A percentile compares a stretch with the other conserved stretches of the same genome.
phyloP scores from a whole-genome alignment of 129 eudicot genomes.

The Deinandra increscens region DNA sequence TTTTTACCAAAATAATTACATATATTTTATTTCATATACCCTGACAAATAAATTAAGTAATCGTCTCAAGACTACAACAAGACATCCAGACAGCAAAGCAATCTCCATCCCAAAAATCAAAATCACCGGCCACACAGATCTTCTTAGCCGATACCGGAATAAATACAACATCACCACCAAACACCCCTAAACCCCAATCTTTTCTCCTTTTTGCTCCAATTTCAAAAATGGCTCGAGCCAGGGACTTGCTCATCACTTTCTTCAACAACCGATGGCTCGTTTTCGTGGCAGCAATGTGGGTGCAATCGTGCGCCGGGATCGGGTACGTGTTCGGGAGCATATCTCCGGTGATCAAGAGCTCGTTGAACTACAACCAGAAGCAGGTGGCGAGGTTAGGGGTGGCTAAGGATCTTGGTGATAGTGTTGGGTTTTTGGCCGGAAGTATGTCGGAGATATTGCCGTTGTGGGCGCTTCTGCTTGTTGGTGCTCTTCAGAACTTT shows the following conservation, averaged over 20 bases:
- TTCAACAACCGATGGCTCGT: conserved; percentile 91
- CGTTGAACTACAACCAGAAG: conserved; percentile 75
- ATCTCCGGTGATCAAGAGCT: conserved; percentile 73
- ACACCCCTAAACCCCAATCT: neutral
- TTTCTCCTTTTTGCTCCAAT: neutral
- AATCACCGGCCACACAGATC: conserved; percentile 18
- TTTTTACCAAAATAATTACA: neutral
- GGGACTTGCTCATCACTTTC: conserved; percentile 47
- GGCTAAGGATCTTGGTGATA: conserved; percentile 95
- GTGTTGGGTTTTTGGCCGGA: conserved; percentile 96
- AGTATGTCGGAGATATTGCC: conserved; percentile 84
- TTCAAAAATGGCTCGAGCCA: conserved; percentile 35
- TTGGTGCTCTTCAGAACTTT: conserved; percentile 87
- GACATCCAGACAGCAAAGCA: conserved; percentile 35
- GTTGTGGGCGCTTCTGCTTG: conserved; percentile 77
- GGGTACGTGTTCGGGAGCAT: conserved; percentile 93
- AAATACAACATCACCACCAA: neutral
- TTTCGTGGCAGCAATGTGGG: conserved; percentile 99
- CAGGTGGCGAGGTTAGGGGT: conserved; percentile 93
- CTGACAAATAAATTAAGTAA: neutral
- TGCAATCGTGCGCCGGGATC: conserved; percentile 93
- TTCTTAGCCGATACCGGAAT: conserved; percentile 2
- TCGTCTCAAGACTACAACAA: neutral
- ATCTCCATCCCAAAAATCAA: conserved; percentile 16
- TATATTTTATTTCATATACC: neutral